Base-by-base conservation (phyloP, 2,329 filamentous ascomycete genomes). In the Paecilomyces variotii region DNA sequence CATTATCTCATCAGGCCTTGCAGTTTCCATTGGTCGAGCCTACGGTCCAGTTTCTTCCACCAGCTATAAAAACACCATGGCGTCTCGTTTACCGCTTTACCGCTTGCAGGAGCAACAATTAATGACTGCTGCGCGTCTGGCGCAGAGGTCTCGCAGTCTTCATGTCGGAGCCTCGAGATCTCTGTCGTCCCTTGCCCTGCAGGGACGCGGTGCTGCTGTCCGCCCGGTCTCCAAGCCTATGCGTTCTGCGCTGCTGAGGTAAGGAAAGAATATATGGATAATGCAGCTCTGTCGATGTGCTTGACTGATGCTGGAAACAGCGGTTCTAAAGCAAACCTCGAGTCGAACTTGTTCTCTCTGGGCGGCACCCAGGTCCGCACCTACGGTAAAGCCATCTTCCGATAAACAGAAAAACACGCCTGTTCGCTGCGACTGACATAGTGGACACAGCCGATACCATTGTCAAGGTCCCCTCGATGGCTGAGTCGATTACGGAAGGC, bases 381-480 rank as follows among this genome's bases (percentile, higher is more conserved):
- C 57, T 76, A 76, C 63, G 72, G 74, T 76, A 67, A 51, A 32
- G 26, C 35, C 35, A 26, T 28, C 28, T 19, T 30, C 19, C 28
- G 5, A 53, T 11, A 27, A 24, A 32, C 24, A 53, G 5, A 53
- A 4, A 27, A 24, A 32, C 24, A 53, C 24, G 28, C n/a, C 12
- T 53, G 51, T 27, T 19, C 25, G 24, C 25, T 34, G 11, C 53
- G 10, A n/a, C 61, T 67, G 56, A 66, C 56, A 53, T 50, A 57
- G 7, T 56, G 5, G 39, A 24, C 56, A 14, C 57, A 78, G 92
- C 92, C 73, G 91, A 96, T 71, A 87, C 85, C 66, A 79, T 93
- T 63, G 86, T 99, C 75, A 93, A 97, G 79, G 94, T 97, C 65
- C 94, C 94, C 34, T 85, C 94, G 73, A 97, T 99, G 94, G 94